Conservation (phyloP, 2,329 filamentous ascomycete species). For the Scopulariopsis brevicaulis region DNA sequence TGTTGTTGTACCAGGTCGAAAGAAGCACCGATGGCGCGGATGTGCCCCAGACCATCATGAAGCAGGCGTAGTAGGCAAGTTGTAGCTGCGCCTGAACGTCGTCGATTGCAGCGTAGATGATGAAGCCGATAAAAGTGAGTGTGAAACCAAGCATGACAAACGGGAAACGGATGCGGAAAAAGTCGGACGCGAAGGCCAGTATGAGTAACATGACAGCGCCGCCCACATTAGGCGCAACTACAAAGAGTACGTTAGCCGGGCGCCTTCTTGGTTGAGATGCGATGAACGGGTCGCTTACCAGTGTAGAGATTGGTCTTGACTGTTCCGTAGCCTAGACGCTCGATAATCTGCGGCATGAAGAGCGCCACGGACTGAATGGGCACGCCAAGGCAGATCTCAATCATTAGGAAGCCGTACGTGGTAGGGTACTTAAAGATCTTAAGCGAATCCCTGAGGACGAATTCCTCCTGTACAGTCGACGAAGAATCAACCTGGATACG, state of each 20-base stretch:
- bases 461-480: conserved; percentile 42
- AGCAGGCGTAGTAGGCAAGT: conserved; percentile 64
- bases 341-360: conserved; percentile 44
- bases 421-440: conserved; percentile 38
- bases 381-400: conserved; percentile 49
- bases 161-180: conserved; percentile 53
- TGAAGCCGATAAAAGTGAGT: conserved; percentile 66
- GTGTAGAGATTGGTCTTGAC: conserved; percentile 68
- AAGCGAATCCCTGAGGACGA: conserved; percentile 37
- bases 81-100: conserved; percentile 43
- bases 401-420: conserved; percentile 35
- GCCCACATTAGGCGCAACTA: conserved; percentile 60
- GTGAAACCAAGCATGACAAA: conserved; percentile 65
- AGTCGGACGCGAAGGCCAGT: conserved; percentile 61
- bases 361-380: conserved; percentile 42
- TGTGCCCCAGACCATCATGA: conserved; percentile 77
- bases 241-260: background rate
- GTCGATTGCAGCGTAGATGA: conserved; percentile 65
- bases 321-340: conserved; percentile 31
- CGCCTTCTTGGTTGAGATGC: background rate
- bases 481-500: conserved; percentile 70
- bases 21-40: conserved; percentile 62
- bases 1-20: conserved; percentile 65
- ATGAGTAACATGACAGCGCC: conserved; percentile 63
- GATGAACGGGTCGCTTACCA: conserved; percentile 16